These are phyloP conservation scores for Parasitella parasitica DNA, from an alignment of 371 early-diverging fungal genomes.

Conservation along the genomic window DNA sequence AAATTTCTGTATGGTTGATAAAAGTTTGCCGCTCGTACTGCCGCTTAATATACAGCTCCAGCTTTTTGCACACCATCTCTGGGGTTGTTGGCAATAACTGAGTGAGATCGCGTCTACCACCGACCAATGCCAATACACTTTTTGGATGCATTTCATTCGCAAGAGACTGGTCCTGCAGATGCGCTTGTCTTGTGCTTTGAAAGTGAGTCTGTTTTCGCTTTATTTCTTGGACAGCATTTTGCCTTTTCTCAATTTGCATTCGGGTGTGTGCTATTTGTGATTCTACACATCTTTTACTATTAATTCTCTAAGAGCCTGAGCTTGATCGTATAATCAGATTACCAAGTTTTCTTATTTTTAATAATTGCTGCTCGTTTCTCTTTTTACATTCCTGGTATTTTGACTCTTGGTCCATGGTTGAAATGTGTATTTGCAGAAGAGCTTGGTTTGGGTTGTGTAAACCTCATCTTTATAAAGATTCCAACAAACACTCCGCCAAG, in stretches of 20 bases:
- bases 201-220: not conserved
- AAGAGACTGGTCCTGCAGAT: not conserved
- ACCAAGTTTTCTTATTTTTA: conserved; percentile 9
- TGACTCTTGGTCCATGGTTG: not conserved
- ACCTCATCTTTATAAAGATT: too few relatives aligned
- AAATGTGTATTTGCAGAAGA: too few relatives aligned
- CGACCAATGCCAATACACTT: not conserved
- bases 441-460: too few relatives aligned
- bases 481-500: too few relatives aligned
- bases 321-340: not conserved
- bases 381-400: conserved; percentile 1
- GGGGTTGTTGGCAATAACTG: conserved; percentile 1
- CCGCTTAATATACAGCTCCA: not conserved
- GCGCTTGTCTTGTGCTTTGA: not conserved
- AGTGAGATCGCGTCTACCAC: conserved; percentile 10
- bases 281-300: conserved; percentile 1
- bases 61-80: conserved; percentile 9
- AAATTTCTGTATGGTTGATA: not conserved
- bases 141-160: not conserved
- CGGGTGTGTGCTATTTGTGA: conserved; percentile 2
- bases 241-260: not conserved
- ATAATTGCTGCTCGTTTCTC: conserved; percentile 10
- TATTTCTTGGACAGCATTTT: not conserved
- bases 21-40: not conserved
- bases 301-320: not conserved